phyloP scores from a whole-genome alignment of 345 rosid genomes.

The Psidium friedrichsthalianum region DNA sequence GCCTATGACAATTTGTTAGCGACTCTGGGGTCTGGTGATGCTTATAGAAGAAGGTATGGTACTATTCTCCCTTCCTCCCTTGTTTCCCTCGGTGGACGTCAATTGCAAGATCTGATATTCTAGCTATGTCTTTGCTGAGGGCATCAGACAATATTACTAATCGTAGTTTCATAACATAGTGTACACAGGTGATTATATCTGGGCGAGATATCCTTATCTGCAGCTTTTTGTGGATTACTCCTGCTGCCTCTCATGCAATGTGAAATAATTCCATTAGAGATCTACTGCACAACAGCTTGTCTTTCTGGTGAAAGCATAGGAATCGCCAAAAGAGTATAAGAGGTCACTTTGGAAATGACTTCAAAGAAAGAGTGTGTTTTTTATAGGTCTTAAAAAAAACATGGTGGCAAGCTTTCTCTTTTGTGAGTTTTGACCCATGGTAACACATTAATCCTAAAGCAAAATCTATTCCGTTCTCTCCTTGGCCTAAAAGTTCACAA shows the following conservation, averaged over 20 bases:
- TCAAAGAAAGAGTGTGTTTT: background rate
- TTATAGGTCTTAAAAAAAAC: background rate
- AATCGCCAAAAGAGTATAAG: background rate
- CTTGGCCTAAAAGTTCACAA: background rate
- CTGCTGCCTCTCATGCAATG: background rate
- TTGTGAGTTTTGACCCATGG: background rate
- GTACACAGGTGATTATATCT: background rate
- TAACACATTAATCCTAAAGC: background rate
- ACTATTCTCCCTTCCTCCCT: background rate
- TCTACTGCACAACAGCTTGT: background rate
- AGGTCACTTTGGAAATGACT: background rate
- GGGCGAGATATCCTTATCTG: background rate
- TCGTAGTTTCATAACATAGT: background rate
- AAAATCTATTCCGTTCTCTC: background rate
- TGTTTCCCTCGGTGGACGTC: background rate
- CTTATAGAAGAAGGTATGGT: conserved; percentile 37
- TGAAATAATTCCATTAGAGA: background rate
- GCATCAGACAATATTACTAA: background rate
- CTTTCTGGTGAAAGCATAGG: background rate
- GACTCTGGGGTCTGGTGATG: conserved; percentile 38
- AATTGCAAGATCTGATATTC: background rate
- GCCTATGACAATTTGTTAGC: conserved; percentile 31
- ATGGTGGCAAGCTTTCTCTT: background rate
- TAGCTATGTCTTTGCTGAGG: background rate
- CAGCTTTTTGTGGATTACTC: background rate